Percentiles rank a stretch among this genome's conserved stretches.
Conservation (phyloP, 2,329 filamentous ascomycete genomes). For the Beauveria scarabaeidicola region DNA sequence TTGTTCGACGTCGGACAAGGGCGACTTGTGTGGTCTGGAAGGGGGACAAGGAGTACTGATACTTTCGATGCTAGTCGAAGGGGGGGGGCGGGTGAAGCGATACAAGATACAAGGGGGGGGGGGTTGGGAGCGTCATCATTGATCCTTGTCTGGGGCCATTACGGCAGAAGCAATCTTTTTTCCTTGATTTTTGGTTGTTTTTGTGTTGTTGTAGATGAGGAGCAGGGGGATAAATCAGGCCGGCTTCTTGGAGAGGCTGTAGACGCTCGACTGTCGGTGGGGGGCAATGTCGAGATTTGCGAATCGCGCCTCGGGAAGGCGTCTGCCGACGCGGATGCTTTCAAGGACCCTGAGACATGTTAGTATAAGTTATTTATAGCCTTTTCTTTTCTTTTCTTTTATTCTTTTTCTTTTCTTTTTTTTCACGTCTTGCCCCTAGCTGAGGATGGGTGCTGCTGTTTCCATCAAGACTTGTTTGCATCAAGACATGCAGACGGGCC, state of each 20-base stretch:
- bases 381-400: neutral
- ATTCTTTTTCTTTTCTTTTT: neutral
- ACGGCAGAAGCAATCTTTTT: neutral
- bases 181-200: neutral
- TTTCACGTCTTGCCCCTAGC: neutral
- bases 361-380: neutral
- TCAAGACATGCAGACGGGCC: too few species aligned
- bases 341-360: conserved; percentile 60
- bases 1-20: too few species aligned
- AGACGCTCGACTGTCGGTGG: conserved; percentile 57
- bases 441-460: too few species aligned
- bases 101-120: too few species aligned
- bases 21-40: too few species aligned
- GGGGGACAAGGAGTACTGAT: too few species aligned
- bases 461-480: too few species aligned
- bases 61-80: too few species aligned
- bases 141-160: too few species aligned
- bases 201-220: too few species aligned
- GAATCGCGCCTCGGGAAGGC: conserved; percentile 68
- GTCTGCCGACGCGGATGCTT: conserved; percentile 65
- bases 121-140: too few species aligned
- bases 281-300: conserved; percentile 52
- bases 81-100: too few species aligned
- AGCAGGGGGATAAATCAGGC: neutral
- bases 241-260: conserved; percentile 19